Conservation (phyloP, 179 eudicot genomes). For the Drosera spatulata region DNA sequence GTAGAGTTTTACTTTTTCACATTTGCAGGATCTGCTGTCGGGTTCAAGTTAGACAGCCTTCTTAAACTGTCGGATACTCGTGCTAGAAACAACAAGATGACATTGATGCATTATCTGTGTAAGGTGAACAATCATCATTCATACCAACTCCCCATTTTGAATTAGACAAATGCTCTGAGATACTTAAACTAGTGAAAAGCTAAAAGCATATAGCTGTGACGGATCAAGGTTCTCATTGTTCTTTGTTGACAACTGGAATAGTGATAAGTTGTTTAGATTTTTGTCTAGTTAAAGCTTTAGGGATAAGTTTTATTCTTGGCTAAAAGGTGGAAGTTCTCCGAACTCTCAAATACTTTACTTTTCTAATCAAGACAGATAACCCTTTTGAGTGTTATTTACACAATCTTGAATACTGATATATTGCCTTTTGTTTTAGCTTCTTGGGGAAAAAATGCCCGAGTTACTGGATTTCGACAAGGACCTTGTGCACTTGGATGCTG, state of each 20-base stretch:
- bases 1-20: not conserved
- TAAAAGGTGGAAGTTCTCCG: too few species aligned
- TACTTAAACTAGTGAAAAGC: too few species aligned
- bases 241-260: too few species aligned
- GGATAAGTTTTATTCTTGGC: too few species aligned
- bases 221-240: too few species aligned
- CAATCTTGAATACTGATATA: conserved; percentile 5
- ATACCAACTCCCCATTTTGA: not conserved
- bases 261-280: too few species aligned
- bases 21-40: conserved; percentile 80
- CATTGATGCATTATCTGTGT: conserved; percentile 94
- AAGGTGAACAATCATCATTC: conserved; percentile 43
- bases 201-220: too few species aligned
- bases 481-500: conserved; percentile 80
- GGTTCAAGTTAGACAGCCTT: conserved; percentile 95
- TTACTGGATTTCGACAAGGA: conserved; percentile 92
- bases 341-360: too few species aligned
- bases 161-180: too few species aligned
- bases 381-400: not conserved
- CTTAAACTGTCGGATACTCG: conserved; percentile 95
- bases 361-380: not conserved
- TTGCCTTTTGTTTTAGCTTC: conserved; percentile 33
- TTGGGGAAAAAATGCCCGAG: conserved; percentile 85
- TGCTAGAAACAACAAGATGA: conserved; percentile 93
- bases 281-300: too few species aligned